A percentile compares a stretch with the other conserved stretches of the same genome.
Conservation (phyloP, 495 filamentous ascomycete genomes). For the Saxophila tyrrhenica region DNA sequence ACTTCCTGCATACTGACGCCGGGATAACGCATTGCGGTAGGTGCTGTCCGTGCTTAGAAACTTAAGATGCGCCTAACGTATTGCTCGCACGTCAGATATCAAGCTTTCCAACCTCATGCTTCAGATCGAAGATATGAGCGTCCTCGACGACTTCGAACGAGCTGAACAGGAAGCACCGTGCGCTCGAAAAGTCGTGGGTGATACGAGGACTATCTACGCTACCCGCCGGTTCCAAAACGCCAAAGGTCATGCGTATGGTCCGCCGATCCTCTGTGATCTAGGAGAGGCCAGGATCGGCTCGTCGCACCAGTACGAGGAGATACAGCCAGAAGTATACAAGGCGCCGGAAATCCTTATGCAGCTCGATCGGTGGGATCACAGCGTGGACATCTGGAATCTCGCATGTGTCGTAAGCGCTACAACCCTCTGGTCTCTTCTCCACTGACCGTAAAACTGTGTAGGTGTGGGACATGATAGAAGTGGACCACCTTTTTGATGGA, state of each 20-base stretch:
- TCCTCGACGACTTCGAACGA: conserved; percentile 11
- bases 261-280: conserved; percentile 23
- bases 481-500: conserved; percentile 19
- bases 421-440: conserved; percentile 2
- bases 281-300: conserved; percentile 32
- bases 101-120: conserved; percentile 32
- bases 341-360: conserved; percentile 39
- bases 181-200: not conserved
- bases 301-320: not conserved
- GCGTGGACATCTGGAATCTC: conserved; percentile 42
- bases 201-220: not conserved
- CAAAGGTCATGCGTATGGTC: not conserved
- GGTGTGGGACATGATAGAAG: conserved; percentile 29
- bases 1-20: conserved; percentile 34
- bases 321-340: conserved; percentile 31
- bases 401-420: conserved; percentile 37
- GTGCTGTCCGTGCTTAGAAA: not conserved
- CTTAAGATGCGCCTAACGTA: not conserved
- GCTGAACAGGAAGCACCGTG: conserved; percentile 28
- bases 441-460: too few species aligned
- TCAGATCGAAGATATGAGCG: conserved; percentile 9
- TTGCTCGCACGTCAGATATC: conserved; percentile 26
- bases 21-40: conserved; percentile 35
- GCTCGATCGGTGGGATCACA: conserved; percentile 31
- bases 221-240: not conserved